Percentiles rank a stretch among this genome's conserved stretches.
These are phyloP conservation scores for Saccharomycopsis malanga DNA, from an alignment of 805 yeast species.

Conservation along the genomic window DNA sequence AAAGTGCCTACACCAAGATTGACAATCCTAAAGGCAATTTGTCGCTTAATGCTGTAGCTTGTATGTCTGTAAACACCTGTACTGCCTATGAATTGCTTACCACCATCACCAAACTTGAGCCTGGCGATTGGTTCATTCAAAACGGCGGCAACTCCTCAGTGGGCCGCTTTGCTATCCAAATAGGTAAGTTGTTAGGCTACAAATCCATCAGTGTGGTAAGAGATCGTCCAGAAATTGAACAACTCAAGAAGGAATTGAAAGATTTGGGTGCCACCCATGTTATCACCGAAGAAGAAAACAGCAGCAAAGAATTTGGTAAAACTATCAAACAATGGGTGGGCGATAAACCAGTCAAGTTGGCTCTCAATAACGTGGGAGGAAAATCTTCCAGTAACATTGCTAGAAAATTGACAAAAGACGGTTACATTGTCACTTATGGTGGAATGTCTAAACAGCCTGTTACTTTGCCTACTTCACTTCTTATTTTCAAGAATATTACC, in stretches of 20 bases:
- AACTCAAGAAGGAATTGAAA: constrained; percentile 41
- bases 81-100: constrained; percentile 85
- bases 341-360: constrained; percentile 54
- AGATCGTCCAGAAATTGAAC: constrained; percentile 71
- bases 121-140: constrained; percentile 80
- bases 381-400: constrained; percentile 74
- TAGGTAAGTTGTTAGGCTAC: constrained; percentile 69
- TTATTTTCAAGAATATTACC: constrained; percentile 82
- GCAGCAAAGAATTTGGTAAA: constrained; percentile 57
- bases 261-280: constrained; percentile 81
- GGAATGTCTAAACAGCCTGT: constrained; percentile 98
- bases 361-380: constrained; percentile 92
- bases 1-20: constrained; percentile 49
- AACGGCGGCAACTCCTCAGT: constrained; percentile 97
- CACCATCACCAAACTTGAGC: constrained; percentile 34
- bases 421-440: constrained; percentile 84
- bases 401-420: constrained; percentile 68
- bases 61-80: constrained; percentile 85
- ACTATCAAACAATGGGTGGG: constrained; percentile 33
- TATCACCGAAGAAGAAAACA: constrained; percentile 80
- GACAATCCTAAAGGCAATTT: constrained; percentile 39
- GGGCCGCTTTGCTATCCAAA: constrained; percentile 84
- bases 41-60: constrained; percentile 64
- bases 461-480: constrained; percentile 77
- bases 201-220: constrained; percentile 86